phyloP scores from a whole-genome alignment of 2,329 filamentous ascomycete genomes.

The Cyclaneusma minus region DNA sequence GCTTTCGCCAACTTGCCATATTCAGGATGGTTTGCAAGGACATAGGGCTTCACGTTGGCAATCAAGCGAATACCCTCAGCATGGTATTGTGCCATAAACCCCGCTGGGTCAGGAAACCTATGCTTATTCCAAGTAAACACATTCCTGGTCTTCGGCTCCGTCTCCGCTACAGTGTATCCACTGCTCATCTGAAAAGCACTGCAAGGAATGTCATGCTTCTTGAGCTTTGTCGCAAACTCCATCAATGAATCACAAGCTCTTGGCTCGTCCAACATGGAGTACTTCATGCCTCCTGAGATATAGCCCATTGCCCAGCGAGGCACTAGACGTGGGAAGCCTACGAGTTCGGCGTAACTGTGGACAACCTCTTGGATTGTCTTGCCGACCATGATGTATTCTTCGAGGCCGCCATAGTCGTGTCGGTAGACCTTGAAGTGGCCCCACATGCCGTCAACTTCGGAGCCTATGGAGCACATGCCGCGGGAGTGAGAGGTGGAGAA shows the following conservation, averaged over 20 bases:
- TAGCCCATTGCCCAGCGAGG: slow-evolving; percentile 63
- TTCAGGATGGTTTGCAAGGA: slow-evolving; percentile 50
- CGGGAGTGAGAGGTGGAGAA: slow-evolving; percentile 53
- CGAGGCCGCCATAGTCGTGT: slow-evolving; percentile 56
- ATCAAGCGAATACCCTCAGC: slow-evolving; percentile 49
- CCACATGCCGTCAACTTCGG: slow-evolving; percentile 64
- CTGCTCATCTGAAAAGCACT: slow-evolving; percentile 25
- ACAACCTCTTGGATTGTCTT: slow-evolving; percentile 52
- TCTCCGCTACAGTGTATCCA: slow-evolving; percentile 54
- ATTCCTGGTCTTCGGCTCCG: slow-evolving; percentile 52
- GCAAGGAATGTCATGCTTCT: slow-evolving; percentile 33
- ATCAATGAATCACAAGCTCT: slow-evolving; percentile 31
- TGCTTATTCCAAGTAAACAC: slow-evolving; percentile 59
- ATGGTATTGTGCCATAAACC: slow-evolving; percentile 46
- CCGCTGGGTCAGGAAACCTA: slow-evolving; percentile 52
- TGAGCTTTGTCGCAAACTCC: slow-evolving; percentile 14
- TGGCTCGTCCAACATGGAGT: slow-evolving; percentile 39
- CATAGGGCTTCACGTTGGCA: slow-evolving; percentile 60
- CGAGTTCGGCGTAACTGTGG: slow-evolving; percentile 47
- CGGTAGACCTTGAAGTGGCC: slow-evolving; percentile 60
- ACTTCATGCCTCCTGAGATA: slow-evolving; percentile 51
- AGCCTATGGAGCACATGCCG: slow-evolving; percentile 50
- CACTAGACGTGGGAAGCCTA: slow-evolving; percentile 51
- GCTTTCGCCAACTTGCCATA: slow-evolving; percentile 43
- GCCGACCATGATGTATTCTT: slow-evolving; percentile 55